phyloP scores from a whole-genome alignment of 495 filamentous ascomycete genomes.

The Aspergillus bridgeri region DNA sequence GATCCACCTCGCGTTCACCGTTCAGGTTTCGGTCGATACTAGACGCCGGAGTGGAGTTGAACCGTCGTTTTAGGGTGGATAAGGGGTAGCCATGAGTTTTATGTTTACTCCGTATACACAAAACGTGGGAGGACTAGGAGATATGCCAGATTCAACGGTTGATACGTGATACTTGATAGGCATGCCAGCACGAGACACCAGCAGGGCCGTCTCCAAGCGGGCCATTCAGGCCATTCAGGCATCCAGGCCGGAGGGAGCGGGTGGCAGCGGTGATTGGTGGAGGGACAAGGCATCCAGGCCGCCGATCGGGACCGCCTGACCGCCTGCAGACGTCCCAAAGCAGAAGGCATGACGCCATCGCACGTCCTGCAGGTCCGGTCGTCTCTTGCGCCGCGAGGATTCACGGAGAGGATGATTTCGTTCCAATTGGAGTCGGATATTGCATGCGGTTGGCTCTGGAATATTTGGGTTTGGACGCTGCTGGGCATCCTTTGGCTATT shows the following conservation, averaged over 20 bases:
- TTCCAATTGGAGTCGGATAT: background rate
- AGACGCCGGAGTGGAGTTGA: background rate
- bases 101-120: too few species aligned
- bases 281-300: conserved; percentile 5
- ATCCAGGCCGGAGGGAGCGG: background rate
- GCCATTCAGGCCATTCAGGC: background rate
- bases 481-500: too few species aligned
- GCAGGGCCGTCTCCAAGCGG: too few species aligned
- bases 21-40: background rate
- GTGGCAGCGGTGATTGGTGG: conserved; percentile 12
- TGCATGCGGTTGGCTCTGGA: background rate
- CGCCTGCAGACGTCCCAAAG: conserved; percentile 20
- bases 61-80: background rate
- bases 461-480: too few species aligned
- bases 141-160: too few species aligned
- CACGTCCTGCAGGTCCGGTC: background rate
- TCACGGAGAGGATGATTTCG: too few species aligned
- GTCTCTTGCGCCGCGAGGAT: too few species aligned
- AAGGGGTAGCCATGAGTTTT: background rate
- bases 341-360: conserved; percentile 20
- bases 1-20: background rate
- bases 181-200: too few species aligned
- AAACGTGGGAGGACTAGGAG: too few species aligned
- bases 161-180: too few species aligned
- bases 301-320: conserved; percentile 20